Conservation (phyloP, 441 rosid species). For the Adansonia rubrostipa region DNA sequence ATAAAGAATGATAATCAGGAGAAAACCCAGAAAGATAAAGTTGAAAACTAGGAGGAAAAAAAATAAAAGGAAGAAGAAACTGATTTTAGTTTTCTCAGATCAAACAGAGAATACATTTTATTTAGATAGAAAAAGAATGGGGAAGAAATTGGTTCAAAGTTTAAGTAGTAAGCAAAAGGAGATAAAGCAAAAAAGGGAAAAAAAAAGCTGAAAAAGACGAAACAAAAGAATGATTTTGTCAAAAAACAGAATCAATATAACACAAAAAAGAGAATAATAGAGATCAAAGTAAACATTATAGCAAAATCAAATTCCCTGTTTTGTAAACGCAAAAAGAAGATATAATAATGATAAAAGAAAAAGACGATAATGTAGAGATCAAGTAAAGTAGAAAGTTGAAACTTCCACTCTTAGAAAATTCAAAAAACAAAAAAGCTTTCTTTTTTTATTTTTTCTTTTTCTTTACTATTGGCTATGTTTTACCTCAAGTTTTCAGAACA, state of each 20-base stretch:
- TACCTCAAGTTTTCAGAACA: neutral
- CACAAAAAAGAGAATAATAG: constrained; percentile 15
- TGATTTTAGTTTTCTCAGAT: constrained; percentile 14
- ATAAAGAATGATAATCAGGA: constrained; percentile 11
- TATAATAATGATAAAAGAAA: too few species aligned
- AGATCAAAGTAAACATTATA: constrained; percentile 26
- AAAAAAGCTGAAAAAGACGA: constrained; percentile 44
- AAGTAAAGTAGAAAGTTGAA: constrained; percentile 5
- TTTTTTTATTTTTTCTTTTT: neutral
- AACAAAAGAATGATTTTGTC: constrained; percentile 46
- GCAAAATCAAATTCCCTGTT: constrained; percentile 7
- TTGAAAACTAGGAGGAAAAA: neutral
- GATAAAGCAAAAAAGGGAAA: constrained; percentile 43
- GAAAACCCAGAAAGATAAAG: constrained; percentile 9
- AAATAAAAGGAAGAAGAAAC: neutral
- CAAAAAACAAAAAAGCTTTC: neutral
- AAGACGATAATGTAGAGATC: neutral
- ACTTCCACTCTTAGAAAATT: neutral
- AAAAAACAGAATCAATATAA: constrained; percentile 36
- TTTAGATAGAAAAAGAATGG: constrained; percentile 20
- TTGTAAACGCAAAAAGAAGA: neutral
- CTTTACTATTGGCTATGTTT: neutral
- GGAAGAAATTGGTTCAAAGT: constrained; percentile 28
- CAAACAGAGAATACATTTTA: constrained; percentile 6
- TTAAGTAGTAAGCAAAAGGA: constrained; percentile 44